Evolutionary conservation across 2,329 filamentous ascomycete genomes (phyloP).

Genomic region (Sporothrix variecibatus): DNA sequence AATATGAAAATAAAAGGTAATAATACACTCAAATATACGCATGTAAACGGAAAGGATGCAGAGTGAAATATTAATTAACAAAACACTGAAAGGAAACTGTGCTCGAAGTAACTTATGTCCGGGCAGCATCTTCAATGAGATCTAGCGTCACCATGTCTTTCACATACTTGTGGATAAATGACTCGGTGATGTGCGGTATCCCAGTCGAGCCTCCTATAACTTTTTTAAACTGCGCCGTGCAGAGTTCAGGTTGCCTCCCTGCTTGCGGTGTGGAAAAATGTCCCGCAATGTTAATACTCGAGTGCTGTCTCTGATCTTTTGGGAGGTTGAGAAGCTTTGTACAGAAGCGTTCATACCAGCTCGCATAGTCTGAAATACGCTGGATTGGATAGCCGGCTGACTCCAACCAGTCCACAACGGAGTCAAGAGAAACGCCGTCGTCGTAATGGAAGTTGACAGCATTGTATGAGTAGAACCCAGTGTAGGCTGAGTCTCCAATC

Average conservation of each 20-base stretch:
- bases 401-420: not conserved
- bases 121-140: not conserved
- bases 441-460: not conserved
- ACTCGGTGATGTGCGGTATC: not conserved
- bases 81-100: no score
- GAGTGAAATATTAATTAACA: no score
- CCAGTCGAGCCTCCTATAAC: not conserved
- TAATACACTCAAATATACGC: no score
- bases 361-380: not conserved
- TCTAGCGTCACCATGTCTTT: not conserved
- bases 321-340: not conserved
- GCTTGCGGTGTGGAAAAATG: not conserved
- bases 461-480: not conserved
- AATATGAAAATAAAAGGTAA: no score
- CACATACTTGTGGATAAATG: not conserved
- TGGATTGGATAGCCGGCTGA: not conserved
- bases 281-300: not conserved
- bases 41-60: no score
- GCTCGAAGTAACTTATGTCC: no score
- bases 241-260: not conserved
- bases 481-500: not conserved
- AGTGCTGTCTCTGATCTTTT: not conserved
- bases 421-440: not conserved
- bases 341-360: not conserved
- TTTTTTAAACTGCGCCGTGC: not conserved